Evolutionary conservation across 2,329 filamentous ascomycete species (phyloP).

Genomic region (Aspergillus ochraceoroseus): DNA sequence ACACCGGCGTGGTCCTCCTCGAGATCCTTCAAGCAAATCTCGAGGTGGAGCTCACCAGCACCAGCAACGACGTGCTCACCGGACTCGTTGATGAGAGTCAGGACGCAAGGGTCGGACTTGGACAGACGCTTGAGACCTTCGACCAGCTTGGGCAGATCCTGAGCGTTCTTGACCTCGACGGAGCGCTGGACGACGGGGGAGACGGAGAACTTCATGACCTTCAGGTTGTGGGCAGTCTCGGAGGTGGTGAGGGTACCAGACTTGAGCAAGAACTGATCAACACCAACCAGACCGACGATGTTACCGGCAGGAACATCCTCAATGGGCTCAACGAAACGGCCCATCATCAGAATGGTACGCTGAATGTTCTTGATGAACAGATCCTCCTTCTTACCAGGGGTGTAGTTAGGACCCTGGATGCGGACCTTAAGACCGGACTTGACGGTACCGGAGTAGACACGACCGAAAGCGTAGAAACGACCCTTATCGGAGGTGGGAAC

Average conservation of each 20-base stretch:
- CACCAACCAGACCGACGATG: slow-evolving; percentile 98
- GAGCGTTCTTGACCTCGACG: slow-evolving; percentile 99
- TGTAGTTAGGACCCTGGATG: slow-evolving; percentile 99
- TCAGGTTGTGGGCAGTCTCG: slow-evolving; percentile 98
- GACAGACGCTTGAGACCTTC: slow-evolving; percentile 99
- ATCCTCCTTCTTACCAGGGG: slow-evolving; percentile 96
- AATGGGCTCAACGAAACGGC: slow-evolving; percentile 96
- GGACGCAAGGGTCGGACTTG: slow-evolving; percentile 98
- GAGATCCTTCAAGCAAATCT: slow-evolving; percentile 99
- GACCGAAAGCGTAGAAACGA: slow-evolving; percentile 99
- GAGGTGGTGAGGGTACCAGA: slow-evolving; percentile 97
- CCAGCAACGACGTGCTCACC: slow-evolving; percentile 99
- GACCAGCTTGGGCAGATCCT: slow-evolving; percentile 98
- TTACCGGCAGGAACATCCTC: slow-evolving; percentile 99
- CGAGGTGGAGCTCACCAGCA: slow-evolving; percentile 98
- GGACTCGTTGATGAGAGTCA: slow-evolving; percentile 81
- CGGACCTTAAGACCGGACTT: slow-evolving; percentile 97
- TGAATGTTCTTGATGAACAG: slow-evolving; percentile 99
- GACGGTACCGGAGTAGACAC: slow-evolving; percentile 99
- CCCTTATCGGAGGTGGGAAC: slow-evolving; percentile 99
- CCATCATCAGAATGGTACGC: slow-evolving; percentile 99
- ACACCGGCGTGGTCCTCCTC: slow-evolving; percentile 99
- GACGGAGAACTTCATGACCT: slow-evolving; percentile 99
- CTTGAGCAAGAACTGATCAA: slow-evolving; percentile 99
- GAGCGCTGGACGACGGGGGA: slow-evolving; percentile 97